These are phyloP conservation scores for Macaranga tanarius DNA, from an alignment of 441 rosid species.

Conservation along the genomic window DNA sequence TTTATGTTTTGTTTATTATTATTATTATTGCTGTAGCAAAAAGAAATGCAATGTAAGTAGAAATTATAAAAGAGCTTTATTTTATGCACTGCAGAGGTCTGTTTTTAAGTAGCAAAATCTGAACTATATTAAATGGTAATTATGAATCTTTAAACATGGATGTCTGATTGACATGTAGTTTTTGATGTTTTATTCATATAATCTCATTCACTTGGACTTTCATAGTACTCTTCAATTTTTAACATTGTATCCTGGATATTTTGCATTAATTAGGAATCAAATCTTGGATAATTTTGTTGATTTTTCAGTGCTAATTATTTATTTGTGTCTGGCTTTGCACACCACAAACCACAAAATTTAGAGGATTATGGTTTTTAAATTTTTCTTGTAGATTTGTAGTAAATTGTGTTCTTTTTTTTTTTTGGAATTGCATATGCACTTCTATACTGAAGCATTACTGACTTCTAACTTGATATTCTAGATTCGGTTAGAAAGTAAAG, in stretches of 20 bases:
- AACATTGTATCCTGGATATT: constrained; percentile 3
- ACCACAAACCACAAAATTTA: not conserved
- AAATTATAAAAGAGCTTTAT: not conserved
- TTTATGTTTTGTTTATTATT: not conserved
- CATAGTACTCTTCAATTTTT: not conserved
- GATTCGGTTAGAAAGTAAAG: constrained; percentile 92
- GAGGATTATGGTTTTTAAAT: not conserved
- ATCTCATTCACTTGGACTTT: not conserved
- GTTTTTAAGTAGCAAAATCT: not conserved
- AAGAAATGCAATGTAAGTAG: not conserved
- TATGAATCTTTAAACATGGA: not conserved
- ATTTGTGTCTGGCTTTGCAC: not conserved
- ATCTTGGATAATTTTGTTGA: not conserved
- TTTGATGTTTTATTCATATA: not conserved
- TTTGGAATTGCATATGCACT: not conserved
- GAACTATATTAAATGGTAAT: not conserved
- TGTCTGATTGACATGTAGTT: not conserved
- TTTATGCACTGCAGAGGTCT: not conserved
- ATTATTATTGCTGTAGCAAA: not conserved
- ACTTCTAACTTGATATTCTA: constrained; percentile 23
- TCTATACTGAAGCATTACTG: constrained; percentile 1
- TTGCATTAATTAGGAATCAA: not conserved
- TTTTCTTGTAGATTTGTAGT: not conserved
- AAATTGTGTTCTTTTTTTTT: not conserved
- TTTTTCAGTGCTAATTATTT: not conserved